Evolutionary conservation across 2,329 filamentous ascomycete species (phyloP), one percentile per base, ranked within the genome.

Genomic region (Hypoxylon sp.): DNA sequence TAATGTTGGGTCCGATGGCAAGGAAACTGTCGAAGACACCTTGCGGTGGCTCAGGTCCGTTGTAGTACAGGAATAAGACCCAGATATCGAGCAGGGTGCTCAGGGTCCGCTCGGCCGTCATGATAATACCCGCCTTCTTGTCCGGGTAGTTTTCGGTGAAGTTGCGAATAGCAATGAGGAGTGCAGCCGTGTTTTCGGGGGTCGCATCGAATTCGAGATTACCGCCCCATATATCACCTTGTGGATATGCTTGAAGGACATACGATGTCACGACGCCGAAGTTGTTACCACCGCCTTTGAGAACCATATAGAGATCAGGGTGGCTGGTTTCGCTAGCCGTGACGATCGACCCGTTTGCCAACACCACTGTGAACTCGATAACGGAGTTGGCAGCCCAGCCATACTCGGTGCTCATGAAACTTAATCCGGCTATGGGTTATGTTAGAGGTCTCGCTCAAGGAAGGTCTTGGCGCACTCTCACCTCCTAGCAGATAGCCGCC

Each of bases 61-160:
- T 86, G 75, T 90, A 91, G 79, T 89, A 90, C 37, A 88, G 75
- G 77, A 90, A 90, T 66, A 91, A 77, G 63, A 88, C 82, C 86
- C 87, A 90, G 19, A 85, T 80, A 67, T 89, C 81, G 51, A 88
- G 71, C 0, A 84, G 64, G 10, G 81, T 80, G 2, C 81, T 74
- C 3, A 79, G 70, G 0, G 82, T 82, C 14, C 84, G 80, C 72
- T 87, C 82, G 2, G 83, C 82, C 0, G 87, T 90, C 51, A 86
- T 77, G 68, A 90, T 90, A 50, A 91, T 84, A 11, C 83, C 87
- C 0, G 88, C 88, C 75, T 88, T 89, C 66, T 85, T 81, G 71
- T 91, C 88, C 0, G 82, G 79, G 73, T 88, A 87, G 76, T 90
- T 81, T 71, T 85, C 82, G 5, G 86, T 87, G 71, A 89, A 89